Conservation (phyloP, 306 rosid genomes). For the Hippophae tibetana region DNA sequence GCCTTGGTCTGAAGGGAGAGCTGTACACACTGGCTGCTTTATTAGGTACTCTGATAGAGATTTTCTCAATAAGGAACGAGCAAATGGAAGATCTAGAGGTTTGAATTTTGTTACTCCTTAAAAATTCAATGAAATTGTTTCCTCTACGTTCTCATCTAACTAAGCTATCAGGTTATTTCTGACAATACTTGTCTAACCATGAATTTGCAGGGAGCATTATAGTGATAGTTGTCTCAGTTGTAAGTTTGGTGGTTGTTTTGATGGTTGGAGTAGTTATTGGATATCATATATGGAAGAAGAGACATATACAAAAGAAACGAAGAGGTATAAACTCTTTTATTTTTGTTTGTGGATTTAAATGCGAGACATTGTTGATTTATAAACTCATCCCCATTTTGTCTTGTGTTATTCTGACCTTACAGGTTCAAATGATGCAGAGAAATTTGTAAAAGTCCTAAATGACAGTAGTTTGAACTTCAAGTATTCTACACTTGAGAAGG, state of each 20-base stretch:
- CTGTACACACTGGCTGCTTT: conserved; percentile 74
- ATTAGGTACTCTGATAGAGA: conserved; percentile 74
- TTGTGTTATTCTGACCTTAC: conserved; percentile 6
- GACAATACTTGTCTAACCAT: background rate
- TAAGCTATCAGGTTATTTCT: background rate
- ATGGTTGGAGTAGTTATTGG: conserved; percentile 41
- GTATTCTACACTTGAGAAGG: conserved; percentile 77
- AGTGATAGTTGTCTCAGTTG: conserved; percentile 44
- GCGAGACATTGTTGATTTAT: background rate
- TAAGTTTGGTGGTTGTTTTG: conserved; percentile 55
- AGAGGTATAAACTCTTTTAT: conserved; percentile 42
- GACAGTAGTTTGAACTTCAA: conserved; percentile 77
- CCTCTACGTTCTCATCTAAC: background rate
- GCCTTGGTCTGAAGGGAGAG: conserved; percentile 78
- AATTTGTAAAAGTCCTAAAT: conserved; percentile 51
- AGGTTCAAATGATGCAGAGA: conserved; percentile 66
- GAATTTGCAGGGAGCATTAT: conserved; percentile 42
- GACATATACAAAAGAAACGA: conserved; percentile 72
- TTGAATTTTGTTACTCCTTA: background rate
- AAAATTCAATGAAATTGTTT: background rate
- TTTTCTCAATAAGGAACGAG: conserved; percentile 53
- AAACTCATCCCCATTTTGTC: background rate
- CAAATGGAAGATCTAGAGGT: conserved; percentile 49
- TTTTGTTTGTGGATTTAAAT: background rate
- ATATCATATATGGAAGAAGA: conserved; percentile 56